phyloP scores from a whole-genome alignment of 2,329 filamentous ascomycete genomes.

The Trichophyton schoenleinii region DNA sequence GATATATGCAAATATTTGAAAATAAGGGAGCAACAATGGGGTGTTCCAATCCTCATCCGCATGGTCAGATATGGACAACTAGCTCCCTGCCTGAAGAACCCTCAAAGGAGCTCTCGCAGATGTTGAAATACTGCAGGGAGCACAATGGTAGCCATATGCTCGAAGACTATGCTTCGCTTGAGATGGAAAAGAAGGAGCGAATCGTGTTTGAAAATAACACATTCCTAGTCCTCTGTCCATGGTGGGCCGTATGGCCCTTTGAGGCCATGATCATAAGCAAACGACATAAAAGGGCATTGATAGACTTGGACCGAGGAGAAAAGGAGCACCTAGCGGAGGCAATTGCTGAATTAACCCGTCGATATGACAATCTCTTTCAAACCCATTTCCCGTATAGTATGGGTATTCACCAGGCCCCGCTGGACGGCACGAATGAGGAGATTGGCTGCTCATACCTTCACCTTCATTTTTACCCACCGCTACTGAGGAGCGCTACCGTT shows the following conservation, averaged over 20 bases:
- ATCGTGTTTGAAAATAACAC: constrained; percentile 75
- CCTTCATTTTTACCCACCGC: constrained; percentile 93
- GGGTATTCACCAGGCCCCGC: constrained; percentile 87
- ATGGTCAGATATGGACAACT: constrained; percentile 93
- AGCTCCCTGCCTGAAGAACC: constrained; percentile 85
- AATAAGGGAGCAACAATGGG: constrained; percentile 98
- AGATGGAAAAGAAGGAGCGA: constrained; percentile 68
- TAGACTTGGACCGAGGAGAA: constrained; percentile 65
- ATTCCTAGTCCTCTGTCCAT: constrained; percentile 83
- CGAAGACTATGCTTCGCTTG: constrained; percentile 73
- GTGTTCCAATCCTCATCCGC: constrained; percentile 94
- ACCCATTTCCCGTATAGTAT: constrained; percentile 96
- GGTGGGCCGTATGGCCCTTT: constrained; percentile 98
- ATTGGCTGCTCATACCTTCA: constrained; percentile 83
- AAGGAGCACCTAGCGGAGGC: constrained; percentile 64
- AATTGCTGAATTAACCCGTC: constrained; percentile 73
- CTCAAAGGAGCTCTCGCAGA: constrained; percentile 60
- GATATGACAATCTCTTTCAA: constrained; percentile 96
- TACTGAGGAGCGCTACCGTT: constrained; percentile 83
- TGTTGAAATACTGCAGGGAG: constrained; percentile 63
- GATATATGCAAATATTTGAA: constrained; percentile 99
- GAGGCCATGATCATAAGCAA: constrained; percentile 84
- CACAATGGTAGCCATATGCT: constrained; percentile 65
- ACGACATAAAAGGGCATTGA: constrained; percentile 67
- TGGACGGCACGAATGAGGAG: constrained; percentile 69